A percentile compares a stretch with the other conserved stretches of the same genome.
phyloP scores from a whole-genome alignment of 495 filamentous ascomycete species.

The Cairneyella variabilis region DNA sequence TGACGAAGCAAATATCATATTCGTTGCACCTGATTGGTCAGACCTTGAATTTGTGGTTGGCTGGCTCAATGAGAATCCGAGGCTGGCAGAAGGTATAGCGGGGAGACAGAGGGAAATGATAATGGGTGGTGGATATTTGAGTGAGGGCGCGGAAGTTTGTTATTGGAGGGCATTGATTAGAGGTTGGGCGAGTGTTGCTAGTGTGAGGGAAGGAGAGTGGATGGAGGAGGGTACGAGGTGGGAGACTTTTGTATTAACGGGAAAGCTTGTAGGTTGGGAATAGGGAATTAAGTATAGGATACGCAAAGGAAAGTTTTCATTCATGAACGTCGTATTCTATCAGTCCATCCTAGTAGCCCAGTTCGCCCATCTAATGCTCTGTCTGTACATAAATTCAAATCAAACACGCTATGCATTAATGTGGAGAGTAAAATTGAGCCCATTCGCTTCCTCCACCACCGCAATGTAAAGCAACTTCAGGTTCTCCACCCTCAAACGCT shows the following conservation, averaged over 20 bases:
- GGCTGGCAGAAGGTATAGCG: constrained; percentile 45
- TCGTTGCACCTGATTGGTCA: constrained; percentile 48
- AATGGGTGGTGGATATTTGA: constrained; percentile 42
- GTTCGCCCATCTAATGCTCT: no score
- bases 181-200: constrained; percentile 42
- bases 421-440: no score
- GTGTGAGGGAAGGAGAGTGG: constrained; percentile 26
- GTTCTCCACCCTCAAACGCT: background rate
- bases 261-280: constrained; percentile 12
- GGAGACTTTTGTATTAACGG: constrained; percentile 24
- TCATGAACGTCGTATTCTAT: no score
- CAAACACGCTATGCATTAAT: no score
- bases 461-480: no score
- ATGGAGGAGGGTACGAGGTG: constrained; percentile 20
- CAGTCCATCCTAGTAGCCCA: no score
- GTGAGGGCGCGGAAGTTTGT: constrained; percentile 46
- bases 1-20: constrained; percentile 45
- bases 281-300: no score
- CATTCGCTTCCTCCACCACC: no score
- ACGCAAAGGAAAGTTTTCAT: no score
- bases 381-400: no score
- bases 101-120: constrained; percentile 41
- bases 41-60: constrained; percentile 42
- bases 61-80: constrained; percentile 40
- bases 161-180: constrained; percentile 49